Conservation (phyloP, 2,329 filamentous ascomycete species). For the Botrytis porri region DNA sequence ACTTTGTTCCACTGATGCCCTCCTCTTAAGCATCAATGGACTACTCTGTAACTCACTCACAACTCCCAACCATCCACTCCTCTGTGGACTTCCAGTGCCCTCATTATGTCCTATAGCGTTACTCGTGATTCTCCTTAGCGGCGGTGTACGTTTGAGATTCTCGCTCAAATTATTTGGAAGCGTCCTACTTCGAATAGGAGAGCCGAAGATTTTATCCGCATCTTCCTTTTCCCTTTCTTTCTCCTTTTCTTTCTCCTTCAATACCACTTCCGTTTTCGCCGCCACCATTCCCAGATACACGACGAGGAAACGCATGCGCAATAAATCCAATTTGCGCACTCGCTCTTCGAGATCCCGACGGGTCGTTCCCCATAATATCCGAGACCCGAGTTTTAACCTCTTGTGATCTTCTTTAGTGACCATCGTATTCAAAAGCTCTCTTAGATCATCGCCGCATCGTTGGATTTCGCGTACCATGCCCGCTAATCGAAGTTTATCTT, state of each 20-base stretch:
- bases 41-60: constrained; percentile 61
- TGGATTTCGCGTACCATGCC: constrained; percentile 61
- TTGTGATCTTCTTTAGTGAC: constrained; percentile 45
- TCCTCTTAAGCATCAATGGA: constrained; percentile 58
- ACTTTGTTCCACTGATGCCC: constrained; percentile 57
- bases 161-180: constrained; percentile 23
- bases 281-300: constrained; percentile 61
- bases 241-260: constrained; percentile 1
- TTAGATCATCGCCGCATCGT: constrained; percentile 56
- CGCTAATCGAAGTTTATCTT: constrained; percentile 60
- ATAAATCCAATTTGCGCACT: constrained; percentile 56
- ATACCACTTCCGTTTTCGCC: constrained; percentile 34
- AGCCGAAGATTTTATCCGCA: not conserved
- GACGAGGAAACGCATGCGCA: constrained; percentile 63
- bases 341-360: constrained; percentile 54
- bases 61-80: constrained; percentile 60
- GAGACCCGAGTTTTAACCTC: constrained; percentile 44
- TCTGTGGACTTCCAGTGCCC: constrained; percentile 47
- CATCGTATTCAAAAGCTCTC: constrained; percentile 56
- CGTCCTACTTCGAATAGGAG: not conserved
- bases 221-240: constrained; percentile 11
- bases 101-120: constrained; percentile 53
- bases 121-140: constrained; percentile 52
- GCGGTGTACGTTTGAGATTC: constrained; percentile 38
- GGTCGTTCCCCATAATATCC: constrained; percentile 53